Conservation (phyloP, 1,139 yeast species). For the Pichia sp. region DNA sequence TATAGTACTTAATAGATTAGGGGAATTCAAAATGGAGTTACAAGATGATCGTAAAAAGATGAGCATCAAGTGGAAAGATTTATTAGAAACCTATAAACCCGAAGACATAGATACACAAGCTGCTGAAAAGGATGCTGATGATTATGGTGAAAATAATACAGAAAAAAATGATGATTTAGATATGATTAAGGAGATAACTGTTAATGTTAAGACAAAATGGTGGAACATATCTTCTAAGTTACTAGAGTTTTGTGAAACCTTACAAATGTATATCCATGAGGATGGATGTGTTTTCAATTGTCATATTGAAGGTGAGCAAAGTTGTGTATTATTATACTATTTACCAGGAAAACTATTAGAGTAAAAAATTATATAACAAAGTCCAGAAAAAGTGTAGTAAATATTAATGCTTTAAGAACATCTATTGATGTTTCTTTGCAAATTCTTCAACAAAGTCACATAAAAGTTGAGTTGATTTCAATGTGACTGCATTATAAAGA, state of each 20-base stretch:
- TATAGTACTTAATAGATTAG: constrained; percentile 30
- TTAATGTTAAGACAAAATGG: constrained; percentile 44
- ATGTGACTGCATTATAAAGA: constrained; percentile 76
- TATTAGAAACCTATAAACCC: constrained; percentile 21
- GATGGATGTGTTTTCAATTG: constrained; percentile 54
- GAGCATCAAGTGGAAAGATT: constrained; percentile 52
- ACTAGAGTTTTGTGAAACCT: constrained; percentile 47
- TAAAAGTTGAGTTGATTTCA: constrained; percentile 55
- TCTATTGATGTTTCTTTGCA: constrained; percentile 38
- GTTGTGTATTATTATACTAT: constrained; percentile 50
- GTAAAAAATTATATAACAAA: neutral
- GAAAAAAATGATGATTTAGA: constrained; percentile 14
- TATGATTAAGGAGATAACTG: constrained; percentile 30
- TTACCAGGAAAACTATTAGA: constrained; percentile 18
- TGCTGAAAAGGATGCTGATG: neutral
- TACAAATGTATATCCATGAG: constrained; percentile 43
- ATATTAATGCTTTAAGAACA: neutral
- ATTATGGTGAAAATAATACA: neutral
- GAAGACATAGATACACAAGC: constrained; percentile 8
- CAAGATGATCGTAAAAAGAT: constrained; percentile 51
- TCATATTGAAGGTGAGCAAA: constrained; percentile 48
- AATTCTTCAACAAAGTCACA: constrained; percentile 57
- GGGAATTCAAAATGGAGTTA: constrained; percentile 41
- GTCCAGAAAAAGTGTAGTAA: neutral
- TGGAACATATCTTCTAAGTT: constrained; percentile 54